Conservation (phyloP, 768 basidiomycete species). For the Glaciozyma martinii region DNA sequence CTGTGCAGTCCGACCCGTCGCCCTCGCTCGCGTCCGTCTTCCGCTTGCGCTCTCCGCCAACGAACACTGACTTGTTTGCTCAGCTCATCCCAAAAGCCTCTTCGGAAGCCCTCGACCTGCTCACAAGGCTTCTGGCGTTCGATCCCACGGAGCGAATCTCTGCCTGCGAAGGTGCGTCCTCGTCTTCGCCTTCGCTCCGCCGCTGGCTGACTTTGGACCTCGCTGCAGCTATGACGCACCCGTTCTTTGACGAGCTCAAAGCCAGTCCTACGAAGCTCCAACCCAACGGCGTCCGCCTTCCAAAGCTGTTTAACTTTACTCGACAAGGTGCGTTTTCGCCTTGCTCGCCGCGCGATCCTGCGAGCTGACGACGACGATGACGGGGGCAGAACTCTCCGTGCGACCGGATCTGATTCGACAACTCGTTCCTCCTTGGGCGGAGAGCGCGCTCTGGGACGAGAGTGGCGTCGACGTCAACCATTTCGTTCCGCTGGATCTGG, state of each 20-base stretch:
- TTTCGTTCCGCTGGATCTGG: slow-evolving; percentile 63
- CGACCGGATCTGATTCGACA: slow-evolving; percentile 83
- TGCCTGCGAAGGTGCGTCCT: slow-evolving; percentile 51
- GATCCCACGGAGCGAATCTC: slow-evolving; percentile 80
- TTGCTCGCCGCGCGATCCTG: neutral
- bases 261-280: slow-evolving; percentile 57
- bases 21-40: neutral
- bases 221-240: slow-evolving; percentile 52
- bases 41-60: neutral
- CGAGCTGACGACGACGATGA: neutral
- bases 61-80: neutral
- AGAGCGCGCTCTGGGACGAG: slow-evolving; percentile 65
- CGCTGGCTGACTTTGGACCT: too few species aligned
- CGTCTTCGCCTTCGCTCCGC: too few species aligned
- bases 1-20: neutral
- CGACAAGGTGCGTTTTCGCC: slow-evolving; percentile 63
- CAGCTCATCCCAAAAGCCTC: slow-evolving; percentile 86
- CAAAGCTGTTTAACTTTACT: slow-evolving; percentile 83
- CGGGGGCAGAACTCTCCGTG: slow-evolving; percentile 72
- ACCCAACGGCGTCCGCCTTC: slow-evolving; percentile 92
- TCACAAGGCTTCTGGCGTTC: slow-evolving; percentile 85
- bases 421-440: slow-evolving; percentile 79
- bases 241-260: slow-evolving; percentile 94
- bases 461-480: slow-evolving; percentile 73
- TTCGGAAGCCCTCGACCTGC: slow-evolving; percentile 84